Percentiles rank a stretch among this genome's conserved stretches.
phyloP scores from a whole-genome alignment of 106 monocot species.

The Phalaenopsis aphrodite region DNA sequence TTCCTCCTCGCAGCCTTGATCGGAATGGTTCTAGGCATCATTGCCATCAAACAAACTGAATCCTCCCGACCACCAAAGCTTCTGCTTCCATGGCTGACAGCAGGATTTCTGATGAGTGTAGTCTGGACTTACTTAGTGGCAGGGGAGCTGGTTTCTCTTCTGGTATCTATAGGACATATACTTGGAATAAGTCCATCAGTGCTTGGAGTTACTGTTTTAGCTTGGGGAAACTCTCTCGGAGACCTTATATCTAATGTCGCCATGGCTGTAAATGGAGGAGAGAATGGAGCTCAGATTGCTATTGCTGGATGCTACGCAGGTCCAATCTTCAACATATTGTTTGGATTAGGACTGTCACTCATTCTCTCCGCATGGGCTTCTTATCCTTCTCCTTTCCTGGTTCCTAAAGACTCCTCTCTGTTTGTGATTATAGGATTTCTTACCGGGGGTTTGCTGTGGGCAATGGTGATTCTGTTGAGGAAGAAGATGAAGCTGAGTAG shows the following conservation, averaged over 20 bases:
- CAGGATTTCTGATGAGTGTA: conserved; percentile 48
- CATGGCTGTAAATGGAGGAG: conserved; percentile 36
- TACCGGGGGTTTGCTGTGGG: conserved; percentile 16
- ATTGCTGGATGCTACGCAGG: conserved; percentile 20
- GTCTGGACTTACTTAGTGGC: conserved; percentile 47
- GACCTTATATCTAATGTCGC: conserved; percentile 49
- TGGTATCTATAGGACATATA: conserved; percentile 33
- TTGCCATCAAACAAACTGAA: conserved; percentile 20
- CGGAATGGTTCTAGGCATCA: conserved; percentile 19
- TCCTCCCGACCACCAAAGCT: conserved; percentile 21
- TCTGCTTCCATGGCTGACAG: conserved; percentile 39
- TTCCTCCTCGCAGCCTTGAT: conserved; percentile 20
- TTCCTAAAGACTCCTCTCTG: conserved; percentile 6
- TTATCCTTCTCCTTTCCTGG: not conserved
- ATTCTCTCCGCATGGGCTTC: conserved; percentile 1
- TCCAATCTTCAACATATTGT: conserved; percentile 20
- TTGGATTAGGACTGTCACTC: conserved; percentile 14
- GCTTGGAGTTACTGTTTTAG: conserved; percentile 42
- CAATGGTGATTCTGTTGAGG: conserved; percentile 5
- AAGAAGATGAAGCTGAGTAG: conserved; percentile 19
- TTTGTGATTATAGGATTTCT: conserved; percentile 11
- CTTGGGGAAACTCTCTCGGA: conserved; percentile 57
- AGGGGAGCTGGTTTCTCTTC: conserved; percentile 36
- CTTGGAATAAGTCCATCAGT: conserved; percentile 28
- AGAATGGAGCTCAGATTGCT: conserved; percentile 22